Evolutionary conservation across 768 basidiomycete species (phyloP), one percentile per base, ranked within the genome.

Genomic region (Amanita rimosa): DNA sequence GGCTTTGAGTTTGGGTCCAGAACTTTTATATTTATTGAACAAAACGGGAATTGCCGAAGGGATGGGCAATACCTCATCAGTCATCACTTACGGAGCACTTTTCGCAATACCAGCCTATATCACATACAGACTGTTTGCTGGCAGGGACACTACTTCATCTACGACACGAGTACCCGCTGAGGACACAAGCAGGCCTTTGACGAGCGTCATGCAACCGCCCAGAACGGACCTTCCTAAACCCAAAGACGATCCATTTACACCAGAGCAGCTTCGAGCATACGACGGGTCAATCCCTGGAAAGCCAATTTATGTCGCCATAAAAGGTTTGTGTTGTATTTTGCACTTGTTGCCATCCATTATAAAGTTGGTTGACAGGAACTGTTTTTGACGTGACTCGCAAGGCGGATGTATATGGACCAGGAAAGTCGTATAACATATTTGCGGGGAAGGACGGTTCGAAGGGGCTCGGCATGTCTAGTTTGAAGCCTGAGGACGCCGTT

Each of bases 391-490:
- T 99, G 7, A 70, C 85, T 0, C 68, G 69, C 51, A 97, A 95
- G 64, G 67, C 67, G 26, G 92, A 96, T 52, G 85, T 93, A 55
- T 99, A 99, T 57, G 95, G 95, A 1, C 71, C 75, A 2, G 90
- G 88, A 2, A 69, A 71, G 21, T 79, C 84, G 3, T 91, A 93
- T 65, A 75, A 78, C 55, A 65, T 95, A 17, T 97, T 98, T 62
- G 90, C 93, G 27, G 95, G 93, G 39, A 95, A 88, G 67, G 95
- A 99, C 59, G 95, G 83, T 0, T 94, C 90, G 6, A 79, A 73
- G 54, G 95, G 85, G 0, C 71, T 99, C 6, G 95, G 92, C 37
- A 83, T 82, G 79, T 92, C 89, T 45, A 93, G 88, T 57, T 67
- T 96, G 56, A 87, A 89, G 47, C 65, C 71, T 3, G 85, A 91